A percentile compares a stretch with the other conserved stretches of the same genome.
Evolutionary conservation across 805 yeast genomes (phyloP).

Genomic region (Candida dajiaensis): DNA sequence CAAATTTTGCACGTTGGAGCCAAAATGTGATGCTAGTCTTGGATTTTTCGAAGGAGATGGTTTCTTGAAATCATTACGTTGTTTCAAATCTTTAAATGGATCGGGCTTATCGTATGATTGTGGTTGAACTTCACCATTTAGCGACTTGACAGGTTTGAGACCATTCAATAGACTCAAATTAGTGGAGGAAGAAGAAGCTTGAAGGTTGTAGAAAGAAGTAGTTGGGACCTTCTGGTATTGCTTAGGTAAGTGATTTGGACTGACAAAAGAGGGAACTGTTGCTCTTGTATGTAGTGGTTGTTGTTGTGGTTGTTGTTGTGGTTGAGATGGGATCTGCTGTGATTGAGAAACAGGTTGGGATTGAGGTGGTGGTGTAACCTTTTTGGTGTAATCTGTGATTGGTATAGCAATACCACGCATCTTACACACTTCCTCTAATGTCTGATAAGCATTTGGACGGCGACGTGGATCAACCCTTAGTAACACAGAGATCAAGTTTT

Average conservation of each 20-base stretch:
- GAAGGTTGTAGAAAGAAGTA: not conserved
- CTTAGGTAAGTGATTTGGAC: not conserved
- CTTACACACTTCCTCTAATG: conserved; percentile 59
- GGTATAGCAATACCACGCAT: conserved; percentile 49
- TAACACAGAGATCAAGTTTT: conserved; percentile 55
- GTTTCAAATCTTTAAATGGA: conserved; percentile 6
- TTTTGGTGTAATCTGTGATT: conserved; percentile 31
- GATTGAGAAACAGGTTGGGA: not conserved
- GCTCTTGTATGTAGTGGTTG: conserved; percentile 6
- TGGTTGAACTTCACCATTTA: not conserved
- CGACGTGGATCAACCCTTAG: conserved; percentile 60
- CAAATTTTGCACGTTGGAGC: conserved; percentile 9
- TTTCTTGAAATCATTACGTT: conserved; percentile 1
- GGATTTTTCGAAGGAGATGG: conserved; percentile 17
- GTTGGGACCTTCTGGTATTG: not conserved
- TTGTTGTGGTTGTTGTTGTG: conserved; percentile 2
- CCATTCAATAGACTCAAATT: not conserved
- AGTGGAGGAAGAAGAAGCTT: not conserved
- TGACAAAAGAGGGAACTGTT: conserved; percentile 1
- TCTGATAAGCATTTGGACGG: conserved; percentile 70
- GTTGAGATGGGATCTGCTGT: not conserved
- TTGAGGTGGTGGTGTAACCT: conserved; percentile 11
- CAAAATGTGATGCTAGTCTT: conserved; percentile 12
- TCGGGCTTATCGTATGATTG: conserved; percentile 1
- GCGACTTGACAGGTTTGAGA: not conserved